Percentiles rank a stretch among this genome's conserved stretches.
These are phyloP conservation scores for Gossypium davidsonii DNA, from an alignment of 441 rosid genomes.

Conservation along the genomic window DNA sequence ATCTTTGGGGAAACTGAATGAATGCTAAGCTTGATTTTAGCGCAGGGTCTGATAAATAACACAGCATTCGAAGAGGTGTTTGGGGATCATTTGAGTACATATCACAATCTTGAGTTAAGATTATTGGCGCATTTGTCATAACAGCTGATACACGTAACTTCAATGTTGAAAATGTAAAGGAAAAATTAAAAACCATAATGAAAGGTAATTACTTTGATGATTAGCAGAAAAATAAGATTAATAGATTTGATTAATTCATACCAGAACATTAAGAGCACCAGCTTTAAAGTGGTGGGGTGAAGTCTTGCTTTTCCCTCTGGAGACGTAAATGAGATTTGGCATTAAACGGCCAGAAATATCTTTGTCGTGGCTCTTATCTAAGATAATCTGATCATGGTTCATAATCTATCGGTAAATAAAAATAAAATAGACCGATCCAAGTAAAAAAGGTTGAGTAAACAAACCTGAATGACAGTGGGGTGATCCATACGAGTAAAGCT, in stretches of 20 bases:
- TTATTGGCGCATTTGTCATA: constrained; percentile 19
- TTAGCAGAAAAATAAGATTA: not conserved
- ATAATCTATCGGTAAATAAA: not conserved
- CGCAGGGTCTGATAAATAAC: constrained; percentile 4
- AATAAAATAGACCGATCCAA: no score
- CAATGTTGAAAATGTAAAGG: not conserved
- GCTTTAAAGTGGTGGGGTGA: constrained; percentile 49
- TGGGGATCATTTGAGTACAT: constrained; percentile 19
- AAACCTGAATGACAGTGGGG: constrained; percentile 54
- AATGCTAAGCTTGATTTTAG: constrained; percentile 10
- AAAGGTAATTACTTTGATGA: not conserved
- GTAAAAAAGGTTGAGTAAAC: not conserved
- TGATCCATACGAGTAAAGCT: constrained; percentile 51
- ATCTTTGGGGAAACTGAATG: constrained; percentile 21
- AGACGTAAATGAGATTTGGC: constrained; percentile 48
- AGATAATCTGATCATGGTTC: constrained; percentile 26
- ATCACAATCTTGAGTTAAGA: constrained; percentile 24
- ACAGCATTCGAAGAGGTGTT: constrained; percentile 10
- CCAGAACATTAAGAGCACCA: constrained; percentile 53
- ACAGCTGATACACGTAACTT: constrained; percentile 21
- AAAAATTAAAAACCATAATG: not conserved
- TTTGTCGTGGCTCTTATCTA: constrained; percentile 31
- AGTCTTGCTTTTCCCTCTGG: constrained; percentile 40
- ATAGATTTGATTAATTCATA: constrained; percentile 6
- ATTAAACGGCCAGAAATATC: constrained; percentile 31